Evolutionary conservation across 371 early-diverging fungal species (phyloP).

Genomic region (Fennellomyces sp.): DNA sequence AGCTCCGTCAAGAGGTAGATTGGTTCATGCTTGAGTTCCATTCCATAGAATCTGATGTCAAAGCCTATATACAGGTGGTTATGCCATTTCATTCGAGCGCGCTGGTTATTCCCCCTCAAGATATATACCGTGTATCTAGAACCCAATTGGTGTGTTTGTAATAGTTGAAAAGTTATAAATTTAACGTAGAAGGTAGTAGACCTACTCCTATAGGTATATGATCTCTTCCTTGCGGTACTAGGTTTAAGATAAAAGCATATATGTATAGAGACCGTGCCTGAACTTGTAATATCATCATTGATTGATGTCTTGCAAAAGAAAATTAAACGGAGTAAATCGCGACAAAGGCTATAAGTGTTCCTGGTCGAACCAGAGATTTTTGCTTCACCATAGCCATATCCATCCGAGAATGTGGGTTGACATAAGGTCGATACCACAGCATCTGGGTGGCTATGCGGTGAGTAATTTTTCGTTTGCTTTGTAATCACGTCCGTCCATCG

Average conservation of each 20-base stretch:
- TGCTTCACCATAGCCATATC: not conserved
- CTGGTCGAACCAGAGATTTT: not conserved
- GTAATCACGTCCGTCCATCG: not conserved
- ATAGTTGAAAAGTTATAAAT: too few relatives aligned
- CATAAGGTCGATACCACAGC: not conserved
- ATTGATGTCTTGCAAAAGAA: not conserved
- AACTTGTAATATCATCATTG: not conserved
- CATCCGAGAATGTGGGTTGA: not conserved
- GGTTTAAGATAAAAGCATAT: not conserved
- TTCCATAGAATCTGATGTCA: not conserved
- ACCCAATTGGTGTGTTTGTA: too few relatives aligned
- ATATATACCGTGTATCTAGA: too few relatives aligned
- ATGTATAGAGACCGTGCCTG: not conserved
- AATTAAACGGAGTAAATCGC: not conserved
- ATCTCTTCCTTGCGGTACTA: too few relatives aligned
- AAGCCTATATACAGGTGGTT: not conserved
- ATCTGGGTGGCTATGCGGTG: not conserved
- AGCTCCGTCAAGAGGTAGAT: not conserved
- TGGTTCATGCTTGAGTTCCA: not conserved
- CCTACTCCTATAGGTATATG: too few relatives aligned
- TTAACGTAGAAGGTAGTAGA: too few relatives aligned
- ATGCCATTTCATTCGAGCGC: not conserved
- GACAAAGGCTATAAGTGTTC: not conserved
- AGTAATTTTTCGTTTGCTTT: not conserved
- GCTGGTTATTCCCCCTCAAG: not conserved